Conservation (phyloP, 441 rosid genomes). For the Erodium texanum region DNA sequence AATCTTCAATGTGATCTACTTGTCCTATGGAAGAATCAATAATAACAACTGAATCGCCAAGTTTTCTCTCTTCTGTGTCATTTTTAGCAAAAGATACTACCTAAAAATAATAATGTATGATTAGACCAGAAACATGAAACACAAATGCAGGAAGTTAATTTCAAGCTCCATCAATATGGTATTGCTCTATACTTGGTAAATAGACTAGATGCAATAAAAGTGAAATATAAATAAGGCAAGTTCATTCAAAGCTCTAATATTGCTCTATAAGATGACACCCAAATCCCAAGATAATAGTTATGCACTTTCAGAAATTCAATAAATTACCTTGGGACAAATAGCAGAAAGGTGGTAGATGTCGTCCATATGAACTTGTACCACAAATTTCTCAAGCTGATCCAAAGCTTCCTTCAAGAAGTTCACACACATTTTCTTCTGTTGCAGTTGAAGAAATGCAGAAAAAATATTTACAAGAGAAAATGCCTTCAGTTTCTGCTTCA, state of each 20-base stretch:
- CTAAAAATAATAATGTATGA: constrained; percentile 32
- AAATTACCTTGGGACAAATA: constrained; percentile 68
- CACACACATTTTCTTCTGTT: constrained; percentile 30
- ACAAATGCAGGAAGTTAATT: background rate
- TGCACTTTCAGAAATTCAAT: constrained; percentile 9
- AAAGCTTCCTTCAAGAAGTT: constrained; percentile 41
- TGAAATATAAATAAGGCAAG: background rate
- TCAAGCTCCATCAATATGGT: background rate
- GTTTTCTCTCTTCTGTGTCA: constrained; percentile 27
- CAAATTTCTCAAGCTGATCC: constrained; percentile 38
- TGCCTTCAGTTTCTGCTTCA: constrained; percentile 56
- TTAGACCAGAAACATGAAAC: constrained; percentile 2
- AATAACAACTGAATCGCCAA: constrained; percentile 42
- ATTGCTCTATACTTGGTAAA: background rate
- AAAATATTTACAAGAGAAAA: constrained; percentile 58
- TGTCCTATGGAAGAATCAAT: constrained; percentile 32
- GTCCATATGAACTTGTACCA: constrained; percentile 39
- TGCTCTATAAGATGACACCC: background rate
- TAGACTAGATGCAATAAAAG: background rate
- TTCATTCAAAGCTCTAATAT: background rate
- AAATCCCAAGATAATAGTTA: background rate
- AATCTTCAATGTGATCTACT: constrained; percentile 24
- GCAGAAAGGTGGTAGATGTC: constrained; percentile 59
- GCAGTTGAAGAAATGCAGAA: constrained; percentile 37
- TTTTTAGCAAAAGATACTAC: constrained; percentile 44